Evolutionary conservation across 257 asterid species (phyloP).

Genomic region (Primulina huaijiensis): DNA sequence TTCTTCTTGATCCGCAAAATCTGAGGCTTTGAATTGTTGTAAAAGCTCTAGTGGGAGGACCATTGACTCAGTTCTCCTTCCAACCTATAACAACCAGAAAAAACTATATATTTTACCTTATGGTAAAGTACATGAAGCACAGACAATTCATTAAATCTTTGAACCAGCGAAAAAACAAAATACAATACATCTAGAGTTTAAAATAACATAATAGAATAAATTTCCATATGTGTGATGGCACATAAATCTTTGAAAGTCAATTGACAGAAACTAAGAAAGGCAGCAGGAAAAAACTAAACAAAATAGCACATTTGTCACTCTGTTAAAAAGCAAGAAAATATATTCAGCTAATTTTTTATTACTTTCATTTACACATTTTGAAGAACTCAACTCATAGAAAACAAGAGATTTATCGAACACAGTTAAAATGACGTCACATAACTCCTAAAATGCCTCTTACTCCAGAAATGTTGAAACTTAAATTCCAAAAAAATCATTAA

Average conservation of each 20-base stretch:
- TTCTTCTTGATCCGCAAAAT: conserved; percentile 81
- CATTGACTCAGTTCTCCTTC: conserved; percentile 69
- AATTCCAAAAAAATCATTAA: not conserved
- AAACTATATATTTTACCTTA: not conserved
- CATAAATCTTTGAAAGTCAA: conserved; percentile 20
- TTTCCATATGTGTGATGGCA: not conserved
- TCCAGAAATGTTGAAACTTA: not conserved
- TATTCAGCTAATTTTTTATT: not conserved
- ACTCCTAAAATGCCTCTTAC: conserved; percentile 17
- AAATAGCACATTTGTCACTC: conserved; percentile 22
- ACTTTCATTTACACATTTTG: conserved; percentile 17
- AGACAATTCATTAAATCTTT: not conserved
- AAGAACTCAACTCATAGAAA: conserved; percentile 1
- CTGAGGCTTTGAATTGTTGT: conserved; percentile 95
- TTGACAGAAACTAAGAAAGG: conserved; percentile 16
- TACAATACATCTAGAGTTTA: not conserved
- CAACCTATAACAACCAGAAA: conserved; percentile 49
- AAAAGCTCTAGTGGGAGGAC: conserved; percentile 94
- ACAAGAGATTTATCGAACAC: not conserved
- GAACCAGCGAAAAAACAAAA: not conserved
- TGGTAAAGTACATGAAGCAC: not conserved
- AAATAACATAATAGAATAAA: conserved; percentile 3
- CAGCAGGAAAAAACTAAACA: conserved; percentile 15
- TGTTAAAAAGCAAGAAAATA: conserved; percentile 21
- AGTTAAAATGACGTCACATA: not conserved